Conservation (phyloP, 495 filamentous ascomycete species). For the Hypoxylon trugodes region DNA sequence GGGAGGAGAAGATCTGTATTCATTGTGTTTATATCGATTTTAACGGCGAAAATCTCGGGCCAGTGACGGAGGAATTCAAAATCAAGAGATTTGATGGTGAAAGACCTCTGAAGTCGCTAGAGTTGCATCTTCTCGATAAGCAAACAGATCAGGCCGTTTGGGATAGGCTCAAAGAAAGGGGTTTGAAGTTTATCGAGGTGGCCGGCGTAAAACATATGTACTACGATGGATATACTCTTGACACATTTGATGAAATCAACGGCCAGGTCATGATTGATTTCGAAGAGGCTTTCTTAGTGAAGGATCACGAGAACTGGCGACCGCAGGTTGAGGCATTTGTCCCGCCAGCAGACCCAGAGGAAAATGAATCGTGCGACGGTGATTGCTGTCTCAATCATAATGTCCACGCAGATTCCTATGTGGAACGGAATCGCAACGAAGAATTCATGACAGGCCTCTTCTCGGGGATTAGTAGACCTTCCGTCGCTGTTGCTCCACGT, state of each 20-base stretch:
- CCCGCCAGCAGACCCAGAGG: neutral
- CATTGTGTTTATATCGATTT: no score
- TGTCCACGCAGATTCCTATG: conserved; percentile 42
- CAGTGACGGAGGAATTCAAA: no score
- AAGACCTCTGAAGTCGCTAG: no score
- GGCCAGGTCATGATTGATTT: conserved; percentile 58
- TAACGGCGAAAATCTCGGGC: no score
- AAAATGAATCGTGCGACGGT: neutral
- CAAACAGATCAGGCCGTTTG: no score
- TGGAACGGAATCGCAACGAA: conserved; percentile 42
- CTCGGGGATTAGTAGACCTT: conserved; percentile 18
- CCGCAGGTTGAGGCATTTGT: neutral
- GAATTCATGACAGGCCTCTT: conserved; percentile 44
- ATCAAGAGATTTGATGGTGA: no score
- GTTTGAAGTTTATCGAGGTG: no score
- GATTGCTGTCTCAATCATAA: conserved; percentile 40
- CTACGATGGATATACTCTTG: no score
- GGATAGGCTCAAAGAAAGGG: no score
- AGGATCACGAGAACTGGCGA: conserved; percentile 11
- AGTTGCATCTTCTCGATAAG: no score
- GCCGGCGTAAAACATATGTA: no score
- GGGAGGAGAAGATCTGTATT: no score
- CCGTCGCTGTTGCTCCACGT: conserved; percentile 32
- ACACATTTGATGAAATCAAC: conserved; percentile 57
- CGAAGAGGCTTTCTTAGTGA: conserved; percentile 41